Evolutionary conservation across 768 basidiomycete genomes (phyloP).

Genomic region (Mycena vulgaris): DNA sequence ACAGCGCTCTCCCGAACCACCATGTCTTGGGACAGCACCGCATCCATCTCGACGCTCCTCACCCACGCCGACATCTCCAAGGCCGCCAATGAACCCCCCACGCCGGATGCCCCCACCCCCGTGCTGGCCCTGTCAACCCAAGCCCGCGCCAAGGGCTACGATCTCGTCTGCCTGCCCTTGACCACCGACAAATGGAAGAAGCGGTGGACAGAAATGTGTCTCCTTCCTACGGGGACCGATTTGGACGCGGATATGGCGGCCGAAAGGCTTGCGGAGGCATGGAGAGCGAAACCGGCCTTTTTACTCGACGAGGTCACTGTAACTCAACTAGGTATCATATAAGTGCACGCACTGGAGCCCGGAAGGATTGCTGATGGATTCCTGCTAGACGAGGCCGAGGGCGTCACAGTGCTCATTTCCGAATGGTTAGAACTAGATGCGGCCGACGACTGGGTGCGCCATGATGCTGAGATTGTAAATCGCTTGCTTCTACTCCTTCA

Average conservation of each 20-base stretch:
- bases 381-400: constrained; percentile 78
- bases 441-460: constrained; percentile 92
- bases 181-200: constrained; percentile 90
- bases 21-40: constrained; percentile 56
- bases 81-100: constrained; percentile 31
- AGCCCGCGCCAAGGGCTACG: constrained; percentile 78
- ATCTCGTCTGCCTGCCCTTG: constrained; percentile 86
- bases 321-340: constrained; percentile 85
- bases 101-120: constrained; percentile 52
- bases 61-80: constrained; percentile 60
- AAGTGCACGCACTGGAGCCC: constrained; percentile 29
- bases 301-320: constrained; percentile 89
- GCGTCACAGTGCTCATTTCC: constrained; percentile 82
- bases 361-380: constrained; percentile 14
- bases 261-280: constrained; percentile 83
- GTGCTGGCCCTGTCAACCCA: constrained; percentile 67
- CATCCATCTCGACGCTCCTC: constrained; percentile 55
- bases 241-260: constrained; percentile 58
- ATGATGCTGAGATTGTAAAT: constrained; percentile 95
- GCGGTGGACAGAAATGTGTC: constrained; percentile 93
- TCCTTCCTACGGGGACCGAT: constrained; percentile 66
- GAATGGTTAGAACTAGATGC: constrained; percentile 98
- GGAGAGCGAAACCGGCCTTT: constrained; percentile 90
- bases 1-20: constrained; percentile 26
- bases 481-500: constrained; percentile 31